phyloP scores from a whole-genome alignment of 2,329 filamentous ascomycete genomes.

The Plectosphaerella plurivora region DNA sequence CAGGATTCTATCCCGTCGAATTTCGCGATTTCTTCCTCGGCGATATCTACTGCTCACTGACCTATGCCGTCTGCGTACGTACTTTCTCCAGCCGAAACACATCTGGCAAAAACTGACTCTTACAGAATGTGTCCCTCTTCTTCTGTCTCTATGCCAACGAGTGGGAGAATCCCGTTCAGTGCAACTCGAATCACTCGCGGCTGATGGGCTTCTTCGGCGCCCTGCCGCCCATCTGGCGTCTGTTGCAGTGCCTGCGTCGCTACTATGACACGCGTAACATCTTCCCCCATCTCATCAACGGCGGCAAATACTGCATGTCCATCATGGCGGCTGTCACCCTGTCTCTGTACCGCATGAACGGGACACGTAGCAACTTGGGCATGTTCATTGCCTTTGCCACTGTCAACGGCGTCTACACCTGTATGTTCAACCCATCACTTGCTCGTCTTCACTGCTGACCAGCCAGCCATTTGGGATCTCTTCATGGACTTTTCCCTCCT shows the following conservation, averaged over 20 bases:
- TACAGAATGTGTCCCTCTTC: constrained; percentile 82
- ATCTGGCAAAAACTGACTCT: neutral
- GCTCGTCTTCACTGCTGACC: neutral
- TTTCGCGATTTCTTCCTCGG: constrained; percentile 97
- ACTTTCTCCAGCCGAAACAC: accelerated
- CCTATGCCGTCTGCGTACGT: constrained; percentile 81
- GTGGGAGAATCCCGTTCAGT: constrained; percentile 70
- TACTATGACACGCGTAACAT: constrained; percentile 81
- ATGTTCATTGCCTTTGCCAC: constrained; percentile 76
- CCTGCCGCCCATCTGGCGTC: constrained; percentile 84
- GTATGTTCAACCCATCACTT: constrained; percentile 37
- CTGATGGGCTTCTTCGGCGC: constrained; percentile 80
- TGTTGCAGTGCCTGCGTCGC: constrained; percentile 84
- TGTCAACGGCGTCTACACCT: constrained; percentile 80
- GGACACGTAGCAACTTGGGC: constrained; percentile 51
- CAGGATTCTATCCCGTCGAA: constrained; percentile 87
- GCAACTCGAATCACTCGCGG: constrained; percentile 82
- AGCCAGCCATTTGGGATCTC: constrained; percentile 77
- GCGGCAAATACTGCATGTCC: constrained; percentile 83
- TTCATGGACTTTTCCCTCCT: constrained; percentile 96
- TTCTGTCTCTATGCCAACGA: constrained; percentile 84
- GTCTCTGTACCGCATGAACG: constrained; percentile 76
- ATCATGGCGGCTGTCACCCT: constrained; percentile 75
- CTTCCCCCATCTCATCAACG: constrained; percentile 91
- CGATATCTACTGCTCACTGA: constrained; percentile 95